Evolutionary conservation across 2,329 filamentous ascomycete genomes (phyloP), one percentile per base, ranked within the genome.

Genomic region (Drechslerella dactyloides): DNA sequence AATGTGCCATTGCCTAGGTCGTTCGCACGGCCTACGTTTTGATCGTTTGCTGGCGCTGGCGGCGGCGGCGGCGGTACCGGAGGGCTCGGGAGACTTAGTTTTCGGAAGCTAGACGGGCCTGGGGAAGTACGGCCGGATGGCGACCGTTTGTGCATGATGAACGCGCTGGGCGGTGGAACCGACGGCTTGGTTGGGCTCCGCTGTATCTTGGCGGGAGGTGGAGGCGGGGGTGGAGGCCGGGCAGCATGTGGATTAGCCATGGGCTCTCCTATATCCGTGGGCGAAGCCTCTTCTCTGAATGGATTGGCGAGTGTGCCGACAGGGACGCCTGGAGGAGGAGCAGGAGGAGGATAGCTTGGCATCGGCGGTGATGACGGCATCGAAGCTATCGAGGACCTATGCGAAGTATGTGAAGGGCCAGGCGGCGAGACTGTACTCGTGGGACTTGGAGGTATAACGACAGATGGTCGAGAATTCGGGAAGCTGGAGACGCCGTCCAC

Each of bases 301-400:
- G 66, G 66, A 19, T 70, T 70, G 15, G 66, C 46, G 1, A 70
- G 37, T 15, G 66, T 37, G 11, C 66, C 66, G 5, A 64, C 2
- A 2, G 66, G 66, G 19, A 42, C 21, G 4, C 48, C 30, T 2
- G 51, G n/a, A 6, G 64, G 66, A 1, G 61, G 66, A 10, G 51
- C 53, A 33, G 66, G 46, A 30, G 57, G 52, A n/a, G 53, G 44
- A 13, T 59, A 35, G 7, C 27, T 37, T 10, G 46, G 30, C 50
- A 59, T 58, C 13, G 58, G 57, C 27, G 60, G 59, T 40, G 60
- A 21, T 6, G 44, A 40, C 44, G 66, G 65, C 15, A 58, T 35
- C n/a, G 65, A 30, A 7, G 46, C 59, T 15, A 54, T 15, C 24
- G 48, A 48, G n/a, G 59, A 59, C 3, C 48, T 46, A 13, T 27